Evolutionary conservation across 495 filamentous ascomycete species (phyloP).

Genomic region (Elaphomyces granulatus): DNA sequence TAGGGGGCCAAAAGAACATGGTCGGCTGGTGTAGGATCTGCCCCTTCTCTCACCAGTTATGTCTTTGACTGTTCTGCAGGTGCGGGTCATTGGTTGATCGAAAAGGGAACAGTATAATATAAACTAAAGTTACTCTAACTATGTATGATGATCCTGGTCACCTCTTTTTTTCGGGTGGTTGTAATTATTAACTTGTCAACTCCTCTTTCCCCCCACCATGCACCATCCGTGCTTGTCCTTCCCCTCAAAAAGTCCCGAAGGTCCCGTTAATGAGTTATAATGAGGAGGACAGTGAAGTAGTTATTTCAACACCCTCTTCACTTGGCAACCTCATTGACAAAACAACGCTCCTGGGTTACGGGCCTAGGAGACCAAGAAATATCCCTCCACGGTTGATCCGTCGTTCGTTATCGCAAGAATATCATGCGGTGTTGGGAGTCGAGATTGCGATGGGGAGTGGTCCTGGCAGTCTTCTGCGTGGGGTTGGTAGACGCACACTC

Average conservation of each 20-base stretch:
- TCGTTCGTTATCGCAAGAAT: not conserved
- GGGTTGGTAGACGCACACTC: constrained; percentile 59
- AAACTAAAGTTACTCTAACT: no score
- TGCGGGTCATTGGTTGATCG: not conserved
- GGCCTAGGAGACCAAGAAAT: no score
- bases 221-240: no score
- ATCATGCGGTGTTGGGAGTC: not conserved
- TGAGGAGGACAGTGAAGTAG: not conserved
- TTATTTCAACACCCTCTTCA: not conserved
- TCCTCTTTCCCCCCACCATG: no score
- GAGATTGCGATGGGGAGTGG: not conserved
- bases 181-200: no score
- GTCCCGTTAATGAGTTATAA: not conserved
- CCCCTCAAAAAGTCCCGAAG: no score
- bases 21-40: no score
- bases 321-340: not conserved
- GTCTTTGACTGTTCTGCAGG: not conserved
- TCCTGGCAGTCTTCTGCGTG: constrained; percentile 33
- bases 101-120: not conserved
- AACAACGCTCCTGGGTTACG: no score
- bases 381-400: not conserved
- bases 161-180: no score
- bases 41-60: not conserved
- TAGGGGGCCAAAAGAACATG: no score
- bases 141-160: no score